Evolutionary conservation across 805 yeast genomes (phyloP), one percentile per base, ranked within the genome.

Genomic region (Osmozyma mogii): DNA sequence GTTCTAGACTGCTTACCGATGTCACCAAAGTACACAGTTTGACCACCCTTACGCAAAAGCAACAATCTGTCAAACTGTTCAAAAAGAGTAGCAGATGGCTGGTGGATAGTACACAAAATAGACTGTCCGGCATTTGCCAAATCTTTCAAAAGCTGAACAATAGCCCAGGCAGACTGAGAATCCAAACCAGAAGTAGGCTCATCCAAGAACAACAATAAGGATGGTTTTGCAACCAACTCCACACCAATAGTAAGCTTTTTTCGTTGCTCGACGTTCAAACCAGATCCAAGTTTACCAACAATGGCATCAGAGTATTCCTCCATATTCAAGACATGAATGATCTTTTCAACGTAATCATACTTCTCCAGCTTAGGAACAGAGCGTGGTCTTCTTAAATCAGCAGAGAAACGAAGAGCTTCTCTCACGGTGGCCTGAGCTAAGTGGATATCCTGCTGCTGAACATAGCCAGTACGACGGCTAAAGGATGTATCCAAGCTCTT

Each of bases 401-500:
- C 75, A 9, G 75, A 63, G 37, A 72, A 71, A 32, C 61, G 56
- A 28, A 72, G 52, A 1, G 77, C 68, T 43, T 72, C 78, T 31
- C 71, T 51, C 24, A 72, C 78, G 17, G 78, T 69, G 11, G 68
- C 49, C 36, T 67, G 62, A 24, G 60, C 58, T 38, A 72, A 48
- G 38, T 72, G 78, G 17, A 72, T 53, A 58, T 72, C 78, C 41
- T 72, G 78, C 43, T 72, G 78, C 44, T 72, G 78, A 31, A 71
- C 78, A 43, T 70, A 72, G 42, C 77, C 78, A 17, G 72, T 70
- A 30, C 67, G 56, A 51, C 78, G 66, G 41, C 65, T 65, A 46
- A 73, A 72, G 4, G 78, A 63, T 12, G 48, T 36, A 38, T 64
- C 71, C 35, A 72, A 50, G 17, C 66, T 59, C 20, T 53, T 48